These are phyloP conservation scores for Coprinellus aureogranulatus DNA, from an alignment of 768 basidiomycete species.

Conservation along the genomic window DNA sequence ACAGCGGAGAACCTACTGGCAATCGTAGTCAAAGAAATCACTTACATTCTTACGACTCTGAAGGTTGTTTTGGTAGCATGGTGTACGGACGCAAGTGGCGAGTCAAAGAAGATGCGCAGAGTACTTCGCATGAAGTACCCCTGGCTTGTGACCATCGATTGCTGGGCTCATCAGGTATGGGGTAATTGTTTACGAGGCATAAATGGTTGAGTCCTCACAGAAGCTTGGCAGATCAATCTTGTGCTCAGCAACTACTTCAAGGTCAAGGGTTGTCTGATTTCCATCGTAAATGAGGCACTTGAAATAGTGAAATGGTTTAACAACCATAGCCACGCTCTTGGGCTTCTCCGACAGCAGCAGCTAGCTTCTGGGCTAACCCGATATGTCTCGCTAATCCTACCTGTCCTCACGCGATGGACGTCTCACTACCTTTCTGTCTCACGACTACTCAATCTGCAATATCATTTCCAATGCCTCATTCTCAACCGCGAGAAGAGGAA, in stretches of 20 bases:
- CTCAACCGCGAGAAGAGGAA: no score
- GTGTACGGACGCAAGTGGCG: conserved; percentile 23
- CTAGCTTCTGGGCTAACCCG: conserved; percentile 3
- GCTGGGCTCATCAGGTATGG: conserved; percentile 30
- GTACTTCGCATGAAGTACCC: no score
- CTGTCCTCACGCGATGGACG: conserved; percentile 35
- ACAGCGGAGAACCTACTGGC: conserved; percentile 23
- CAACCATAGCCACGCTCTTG: conserved; percentile 28
- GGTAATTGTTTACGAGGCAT: no score
- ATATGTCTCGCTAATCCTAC: conserved; percentile 26
- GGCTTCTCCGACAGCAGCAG: conserved; percentile 25
- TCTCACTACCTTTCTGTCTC: conserved; percentile 26
- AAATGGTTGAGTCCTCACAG: no score
- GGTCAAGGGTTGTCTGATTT: conserved; percentile 12
- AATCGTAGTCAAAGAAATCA: conserved; percentile 19
- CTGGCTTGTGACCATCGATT: conserved; percentile 16
- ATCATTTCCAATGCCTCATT: no score
- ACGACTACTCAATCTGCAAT: conserved; percentile 19
- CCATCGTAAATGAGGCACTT: conserved; percentile 16
- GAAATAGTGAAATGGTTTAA: conserved; percentile 32
- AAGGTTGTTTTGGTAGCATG: conserved; percentile 12
- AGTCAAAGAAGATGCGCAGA: conserved; percentile 16
- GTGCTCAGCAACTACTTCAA: conserved; percentile 32
- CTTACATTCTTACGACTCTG: conserved; percentile 11
- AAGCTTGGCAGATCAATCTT: no score